phyloP scores from a whole-genome alignment of 2,329 filamentous ascomycete species.

The Macrophomina tecta region DNA sequence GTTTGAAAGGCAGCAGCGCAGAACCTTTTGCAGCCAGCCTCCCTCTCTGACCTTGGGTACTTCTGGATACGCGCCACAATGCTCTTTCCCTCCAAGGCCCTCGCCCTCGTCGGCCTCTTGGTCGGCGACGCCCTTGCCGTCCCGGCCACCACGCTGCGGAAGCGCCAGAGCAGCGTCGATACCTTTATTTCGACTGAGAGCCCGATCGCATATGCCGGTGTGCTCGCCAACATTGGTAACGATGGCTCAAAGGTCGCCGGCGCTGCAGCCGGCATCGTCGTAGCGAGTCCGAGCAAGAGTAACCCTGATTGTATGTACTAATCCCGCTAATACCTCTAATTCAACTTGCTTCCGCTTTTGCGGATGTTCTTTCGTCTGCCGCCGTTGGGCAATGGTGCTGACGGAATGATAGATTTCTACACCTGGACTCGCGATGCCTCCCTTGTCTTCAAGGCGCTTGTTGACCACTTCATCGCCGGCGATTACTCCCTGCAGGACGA shows the following conservation, averaged over 20 bases:
- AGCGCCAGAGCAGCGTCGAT: slow-evolving; percentile 18
- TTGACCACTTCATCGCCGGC: slow-evolving; percentile 36
- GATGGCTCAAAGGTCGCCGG: slow-evolving; percentile 21
- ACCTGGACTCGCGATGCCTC: slow-evolving; percentile 30
- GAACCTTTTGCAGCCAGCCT: not conserved
- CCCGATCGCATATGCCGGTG: slow-evolving; percentile 15
- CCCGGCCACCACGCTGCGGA: not conserved
- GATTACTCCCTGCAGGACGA: slow-evolving; percentile 29
- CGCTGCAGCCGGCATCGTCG: slow-evolving; percentile 47
- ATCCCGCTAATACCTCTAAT: not conserved
- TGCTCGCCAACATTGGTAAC: slow-evolving; percentile 23
- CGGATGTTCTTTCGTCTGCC: not conserved
- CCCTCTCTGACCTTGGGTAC: not conserved
- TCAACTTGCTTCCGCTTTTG: not conserved
- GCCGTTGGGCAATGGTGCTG: not conserved
- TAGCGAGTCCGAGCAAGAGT: slow-evolving; percentile 51
- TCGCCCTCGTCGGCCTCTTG: slow-evolving; percentile 17
- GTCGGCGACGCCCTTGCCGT: not conserved
- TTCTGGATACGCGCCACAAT: not conserved
- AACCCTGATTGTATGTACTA: slow-evolving; percentile 47
- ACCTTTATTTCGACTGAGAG: slow-evolving; percentile 24
- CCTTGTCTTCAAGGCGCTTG: slow-evolving; percentile 25
- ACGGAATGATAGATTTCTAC: slow-evolving; percentile 42
- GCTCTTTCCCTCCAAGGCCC: slow-evolving; percentile 11
- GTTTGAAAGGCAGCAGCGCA: slow-evolving; percentile 7